Evolutionary conservation across 768 basidiomycete species (phyloP).

Genomic region (Tricholoma furcatifolium): DNA sequence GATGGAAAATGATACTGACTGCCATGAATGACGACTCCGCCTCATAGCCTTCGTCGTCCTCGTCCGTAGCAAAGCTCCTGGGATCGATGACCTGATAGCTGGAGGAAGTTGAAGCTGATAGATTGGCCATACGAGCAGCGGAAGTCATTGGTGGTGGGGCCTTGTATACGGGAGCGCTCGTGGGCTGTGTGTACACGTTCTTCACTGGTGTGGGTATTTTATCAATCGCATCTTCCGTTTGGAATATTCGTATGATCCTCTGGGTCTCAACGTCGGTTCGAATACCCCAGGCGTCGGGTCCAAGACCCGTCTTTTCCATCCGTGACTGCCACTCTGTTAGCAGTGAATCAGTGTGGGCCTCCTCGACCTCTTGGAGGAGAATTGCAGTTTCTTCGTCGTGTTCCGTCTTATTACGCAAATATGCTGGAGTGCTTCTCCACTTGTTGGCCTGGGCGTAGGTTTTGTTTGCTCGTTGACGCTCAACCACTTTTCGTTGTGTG

Average conservation of each 20-base stretch:
- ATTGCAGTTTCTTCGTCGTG: slow-evolving; percentile 34
- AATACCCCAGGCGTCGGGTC: slow-evolving; percentile 43
- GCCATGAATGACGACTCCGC: slow-evolving; percentile 21
- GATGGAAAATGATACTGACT: slow-evolving; percentile 24
- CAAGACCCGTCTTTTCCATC: slow-evolving; percentile 31
- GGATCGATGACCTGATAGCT: slow-evolving; percentile 46
- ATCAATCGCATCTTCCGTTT: slow-evolving; percentile 35
- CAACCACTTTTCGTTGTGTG: slow-evolving; percentile 23
- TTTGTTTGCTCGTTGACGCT: slow-evolving; percentile 23
- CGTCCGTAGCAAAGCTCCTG: slow-evolving; percentile 39
- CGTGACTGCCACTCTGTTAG: slow-evolving; percentile 41
- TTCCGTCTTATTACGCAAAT: slow-evolving; percentile 19
- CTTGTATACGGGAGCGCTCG: slow-evolving; percentile 17
- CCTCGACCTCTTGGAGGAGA: slow-evolving; percentile 27
- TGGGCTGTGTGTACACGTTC: slow-evolving; percentile 17
- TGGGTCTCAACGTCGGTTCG: slow-evolving; percentile 37
- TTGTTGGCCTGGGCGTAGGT: slow-evolving; percentile 27
- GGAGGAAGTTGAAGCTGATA: slow-evolving; percentile 35
- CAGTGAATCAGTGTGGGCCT: slow-evolving; percentile 30
- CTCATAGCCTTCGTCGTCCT: slow-evolving; percentile 33
- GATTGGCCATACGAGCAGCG: slow-evolving; percentile 32
- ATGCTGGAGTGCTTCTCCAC: slow-evolving; percentile 20
- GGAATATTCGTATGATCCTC: slow-evolving; percentile 32
- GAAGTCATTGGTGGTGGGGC: slow-evolving; percentile 30
- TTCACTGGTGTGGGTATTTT: slow-evolving; percentile 20